Base-by-base conservation (phyloP, 805 yeast genomes). In the Kockiozyma suomiensis region DNA sequence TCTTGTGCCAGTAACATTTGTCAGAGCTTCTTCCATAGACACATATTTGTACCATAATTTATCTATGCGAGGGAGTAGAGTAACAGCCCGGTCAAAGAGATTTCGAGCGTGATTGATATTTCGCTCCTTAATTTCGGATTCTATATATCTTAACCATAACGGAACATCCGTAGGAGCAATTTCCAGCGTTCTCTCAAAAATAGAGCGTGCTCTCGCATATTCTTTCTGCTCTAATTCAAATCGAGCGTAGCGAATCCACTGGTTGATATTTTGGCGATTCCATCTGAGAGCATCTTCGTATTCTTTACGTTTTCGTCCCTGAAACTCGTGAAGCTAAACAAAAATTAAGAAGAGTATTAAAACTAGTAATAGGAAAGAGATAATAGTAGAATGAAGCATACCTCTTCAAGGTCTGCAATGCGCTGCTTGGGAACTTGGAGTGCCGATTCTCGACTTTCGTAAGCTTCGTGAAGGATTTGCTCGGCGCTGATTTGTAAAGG, bases 171-270 rank as follows among this genome's bases (percentile, higher is more conserved):
- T 82, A 15, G 83, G 81, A 68, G 90, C 87, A 7, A 89, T 90
- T 54, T 85, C 87, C 33, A 93, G 71, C 0, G 96, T 96, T 53
- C 98, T 78, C 72, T 93, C 99, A 74, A 87, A 88, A 4, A 94
- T 79, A 0, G 97, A 88, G 56, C 98, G 77, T 0, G 96, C 96
- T 23, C 97, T 78, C 19, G 82, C 78, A 61, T 82, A 79, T 69
- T 93, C 96, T 61, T 84, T 86, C 67, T 89, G 93, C 4, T 87
- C 87, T 3, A 85, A 72, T 73, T 93, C 99, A 82, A 91, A 90
- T 59, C 81, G 82, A 0, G 97, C 98, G 72, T 93, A 94, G 57
- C 97, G 78, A 71, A 90, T 79, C 97, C 98, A 94, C 71, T 91
- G 96, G 1, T 90, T 87, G 69, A 82, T 79, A 69, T 90, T 91